Base-by-base conservation (phyloP, 768 basidiomycete genomes). In the Trametes meyenii region DNA sequence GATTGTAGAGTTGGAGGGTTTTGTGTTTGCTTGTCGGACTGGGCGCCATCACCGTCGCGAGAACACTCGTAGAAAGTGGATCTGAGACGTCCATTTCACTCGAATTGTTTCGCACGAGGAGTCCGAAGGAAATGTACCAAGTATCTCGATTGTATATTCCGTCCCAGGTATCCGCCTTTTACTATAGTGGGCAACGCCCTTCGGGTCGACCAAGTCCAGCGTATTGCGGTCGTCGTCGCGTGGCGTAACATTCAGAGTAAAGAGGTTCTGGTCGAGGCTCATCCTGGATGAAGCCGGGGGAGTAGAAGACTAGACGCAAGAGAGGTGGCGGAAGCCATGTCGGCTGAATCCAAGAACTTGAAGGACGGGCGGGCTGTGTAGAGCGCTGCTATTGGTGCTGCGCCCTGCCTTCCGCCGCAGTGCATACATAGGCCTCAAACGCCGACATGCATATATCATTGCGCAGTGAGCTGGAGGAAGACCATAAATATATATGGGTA, bases 221-320 rank as follows among this genome's bases (percentile, higher is more conserved):
- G 88, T 82, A 66, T 78, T 77, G 12, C 83, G 81, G 63, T 86
- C 80, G 40, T 85, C 81, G 60, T 83, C 74, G 70, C 83, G 83
- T 5, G 84, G 83, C 0, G 82, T 81, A 58, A 92, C 75, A 64
- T 82, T 74, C 56, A 94, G 85, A 2, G 92, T 94, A 77, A 94
- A 94, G 12, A 94, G 77, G 71, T 93, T 94, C 73, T 91, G 83
- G 73, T 94, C 92, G 56, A 94, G 77, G 70, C 90, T 90, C 92
- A 93, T 93, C 7, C 24, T 21, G 14, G 5, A 21, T 23, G 36
- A 3, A 16, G 24, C n/a, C 33, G 14, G 24, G 7, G 21, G 23
- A 19, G 14, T 8, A 7, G 36, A 33, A 5, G 39, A 21, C 23
- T 54, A 17, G 7, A 54, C 33, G 42, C n/a, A 39, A 35, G 52